phyloP scores from a whole-genome alignment of 2,329 filamentous ascomycete genomes.

The Diaporthe amygdali region DNA sequence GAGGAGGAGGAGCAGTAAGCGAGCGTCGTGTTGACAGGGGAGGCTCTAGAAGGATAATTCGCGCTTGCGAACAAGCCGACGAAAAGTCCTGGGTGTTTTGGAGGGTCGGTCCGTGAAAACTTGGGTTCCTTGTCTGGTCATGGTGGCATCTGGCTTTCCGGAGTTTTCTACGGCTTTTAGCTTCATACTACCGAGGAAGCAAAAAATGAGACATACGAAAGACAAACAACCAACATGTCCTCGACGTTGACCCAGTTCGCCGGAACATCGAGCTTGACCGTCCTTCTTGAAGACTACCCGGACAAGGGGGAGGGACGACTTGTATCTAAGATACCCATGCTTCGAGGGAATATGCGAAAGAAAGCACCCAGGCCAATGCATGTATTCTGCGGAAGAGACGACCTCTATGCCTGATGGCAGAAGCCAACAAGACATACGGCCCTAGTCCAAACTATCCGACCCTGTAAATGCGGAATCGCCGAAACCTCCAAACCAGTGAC shows the following conservation, averaged over 20 bases:
- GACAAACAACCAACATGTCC: slow-evolving; percentile 15
- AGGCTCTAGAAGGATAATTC: slow-evolving; percentile 7
- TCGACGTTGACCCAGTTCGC: not conserved
- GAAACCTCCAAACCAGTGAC: slow-evolving; percentile 19
- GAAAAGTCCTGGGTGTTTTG: slow-evolving; percentile 30
- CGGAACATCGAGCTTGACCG: not conserved
- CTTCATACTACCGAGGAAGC: slow-evolving; percentile 43
- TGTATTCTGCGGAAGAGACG: slow-evolving; percentile 5
- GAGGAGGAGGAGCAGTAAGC: slow-evolving; percentile 62
- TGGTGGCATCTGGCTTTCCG: slow-evolving; percentile 50
- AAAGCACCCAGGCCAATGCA: slow-evolving; percentile 2
- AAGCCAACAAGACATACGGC: slow-evolving; percentile 9
- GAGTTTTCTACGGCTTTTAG: slow-evolving; percentile 50
- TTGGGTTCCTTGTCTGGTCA: slow-evolving; percentile 38
- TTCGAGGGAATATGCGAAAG: not conserved
- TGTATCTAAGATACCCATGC: slow-evolving; percentile 17
- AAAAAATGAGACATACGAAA: slow-evolving; percentile 26
- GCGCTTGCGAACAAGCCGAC: slow-evolving; percentile 27
- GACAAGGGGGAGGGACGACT: not conserved
- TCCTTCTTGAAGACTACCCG: not conserved
- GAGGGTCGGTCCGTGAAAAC: slow-evolving; percentile 30
- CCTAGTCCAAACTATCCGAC: slow-evolving; percentile 12
- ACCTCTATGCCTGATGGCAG: slow-evolving; percentile 17
- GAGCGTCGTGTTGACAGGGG: not conserved
- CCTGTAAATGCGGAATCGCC: slow-evolving; percentile 23